Evolutionary conservation across 495 filamentous ascomycete genomes (phyloP), one percentile per base, ranked within the genome.

Genomic region (Aspergillus incahuasiensis): DNA sequence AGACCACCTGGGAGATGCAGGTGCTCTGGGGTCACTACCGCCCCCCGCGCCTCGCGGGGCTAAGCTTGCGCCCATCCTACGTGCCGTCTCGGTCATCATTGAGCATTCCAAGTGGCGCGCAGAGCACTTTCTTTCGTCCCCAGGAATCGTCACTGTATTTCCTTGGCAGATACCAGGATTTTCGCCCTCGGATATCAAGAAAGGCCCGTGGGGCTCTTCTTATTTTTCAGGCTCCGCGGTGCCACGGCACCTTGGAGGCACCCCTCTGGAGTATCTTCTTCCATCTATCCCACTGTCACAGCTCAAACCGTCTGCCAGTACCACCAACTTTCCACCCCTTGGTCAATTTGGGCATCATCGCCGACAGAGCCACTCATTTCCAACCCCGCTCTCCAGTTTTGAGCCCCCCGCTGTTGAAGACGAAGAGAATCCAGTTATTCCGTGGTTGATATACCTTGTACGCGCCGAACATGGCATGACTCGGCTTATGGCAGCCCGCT

Each of bases 81-180:
- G 91, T 54, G 89, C 92, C 1, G 82, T 95, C 42, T 82, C 85
- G 11, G 79, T 83, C 39, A 91, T 97, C 41, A 82, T 96, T 53
- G 78, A 84, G 40, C 81, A 87, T 57, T 97, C 94, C 0, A 86
- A 86, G 49, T 87, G 83, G 70, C 83, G 90, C 16, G 85, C 87
- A 15, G 83, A 85, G 54, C 81, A 89, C 58, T 83, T 97, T 54
- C 71, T 96, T 21, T 89, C 85, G 56, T 91, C 90, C 0, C 86
- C 88, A 2, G 77, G 85, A 1, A 87, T 96, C 18, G 66, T 87
- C 16, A 83, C 87, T 7, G 78, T 90, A 4, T 89, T 95, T 57
- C 86, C 86, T 6, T 74, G 69, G 54, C 70, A 74, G 34, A 52
- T 75, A 15, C 69, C 73, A 1, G 78, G 73, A 32, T 75, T 74